A percentile compares a stretch with the other conserved stretches of the same genome.
phyloP scores from a whole-genome alignment of 73 alveolate genomes.

The Tetrahymena thermophila region DNA sequence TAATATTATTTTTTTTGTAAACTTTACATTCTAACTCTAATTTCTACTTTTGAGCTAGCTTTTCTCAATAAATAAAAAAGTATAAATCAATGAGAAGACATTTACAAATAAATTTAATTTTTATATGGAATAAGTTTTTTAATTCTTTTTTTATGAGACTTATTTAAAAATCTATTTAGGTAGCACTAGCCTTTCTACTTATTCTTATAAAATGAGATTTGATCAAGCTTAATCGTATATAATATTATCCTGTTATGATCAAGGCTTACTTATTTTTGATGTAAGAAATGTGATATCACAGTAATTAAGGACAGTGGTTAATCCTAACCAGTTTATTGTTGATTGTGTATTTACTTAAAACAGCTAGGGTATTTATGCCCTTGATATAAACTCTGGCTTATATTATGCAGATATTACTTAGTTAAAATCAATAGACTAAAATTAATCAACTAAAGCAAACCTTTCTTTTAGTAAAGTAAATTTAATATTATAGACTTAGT shows the following conservation, averaged over 20 bases:
- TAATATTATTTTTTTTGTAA: no score
- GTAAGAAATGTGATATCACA: background rate
- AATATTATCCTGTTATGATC: background rate
- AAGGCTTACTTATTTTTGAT: background rate
- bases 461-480: background rate
- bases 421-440: background rate
- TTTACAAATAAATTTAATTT: no score
- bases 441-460: background rate
- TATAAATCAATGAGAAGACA: no score
- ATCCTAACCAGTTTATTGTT: background rate
- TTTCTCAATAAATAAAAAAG: no score
- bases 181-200: background rate
- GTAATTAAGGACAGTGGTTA: background rate
- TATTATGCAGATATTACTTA: background rate
- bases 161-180: background rate
- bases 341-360: background rate
- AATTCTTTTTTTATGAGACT: no score
- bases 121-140: no score
- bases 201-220: background rate
- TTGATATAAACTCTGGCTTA: background rate
- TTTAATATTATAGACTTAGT: background rate
- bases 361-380: background rate
- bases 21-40: background rate
- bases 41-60: no score
- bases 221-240: background rate